phyloP scores from a whole-genome alignment of 1,284 basidiomycete species.

The Fomitiporia mediterranea region DNA sequence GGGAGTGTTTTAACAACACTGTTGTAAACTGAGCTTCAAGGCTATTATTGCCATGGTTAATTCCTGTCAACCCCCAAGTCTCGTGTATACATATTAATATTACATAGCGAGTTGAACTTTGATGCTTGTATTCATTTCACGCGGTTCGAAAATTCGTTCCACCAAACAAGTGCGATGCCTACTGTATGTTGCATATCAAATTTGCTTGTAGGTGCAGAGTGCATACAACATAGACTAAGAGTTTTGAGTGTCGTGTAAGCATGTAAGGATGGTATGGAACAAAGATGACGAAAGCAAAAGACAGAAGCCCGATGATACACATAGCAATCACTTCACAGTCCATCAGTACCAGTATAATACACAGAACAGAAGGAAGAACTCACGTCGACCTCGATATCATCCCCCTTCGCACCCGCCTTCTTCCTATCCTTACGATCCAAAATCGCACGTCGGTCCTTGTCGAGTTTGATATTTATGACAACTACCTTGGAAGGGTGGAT shows the following conservation, averaged over 20 bases:
- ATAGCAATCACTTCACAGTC: not conserved
- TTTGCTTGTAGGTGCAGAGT: not conserved
- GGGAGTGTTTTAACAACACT: too few species aligned
- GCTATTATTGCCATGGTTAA: too few species aligned
- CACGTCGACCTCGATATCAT: conserved; percentile 69
- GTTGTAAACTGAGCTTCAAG: too few species aligned
- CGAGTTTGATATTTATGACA: conserved; percentile 87
- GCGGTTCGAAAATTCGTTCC: too few species aligned
- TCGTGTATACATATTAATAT: too few species aligned
- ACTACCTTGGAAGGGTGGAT: conserved; percentile 98
- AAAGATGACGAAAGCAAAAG: not conserved
- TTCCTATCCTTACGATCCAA: conserved; percentile 75
- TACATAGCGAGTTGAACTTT: too few species aligned
- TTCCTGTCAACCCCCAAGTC: too few species aligned
- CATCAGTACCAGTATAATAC: not conserved
- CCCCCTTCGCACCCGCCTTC: conserved; percentile 48
- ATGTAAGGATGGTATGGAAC: not conserved
- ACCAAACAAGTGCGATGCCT: too few species aligned
- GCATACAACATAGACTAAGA: conserved; percentile 3
- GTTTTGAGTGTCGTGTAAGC: not conserved
- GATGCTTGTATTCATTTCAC: too few species aligned
- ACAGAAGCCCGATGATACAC: not conserved
- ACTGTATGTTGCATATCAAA: too few species aligned
- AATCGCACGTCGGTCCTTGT: conserved; percentile 82
- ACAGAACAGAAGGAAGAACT: conserved; percentile 29